Percentiles rank a stretch among this genome's conserved stretches.
These are phyloP conservation scores for Pelargonium myrrhifolium DNA, from an alignment of 441 rosid genomes.

Conservation along the genomic window DNA sequence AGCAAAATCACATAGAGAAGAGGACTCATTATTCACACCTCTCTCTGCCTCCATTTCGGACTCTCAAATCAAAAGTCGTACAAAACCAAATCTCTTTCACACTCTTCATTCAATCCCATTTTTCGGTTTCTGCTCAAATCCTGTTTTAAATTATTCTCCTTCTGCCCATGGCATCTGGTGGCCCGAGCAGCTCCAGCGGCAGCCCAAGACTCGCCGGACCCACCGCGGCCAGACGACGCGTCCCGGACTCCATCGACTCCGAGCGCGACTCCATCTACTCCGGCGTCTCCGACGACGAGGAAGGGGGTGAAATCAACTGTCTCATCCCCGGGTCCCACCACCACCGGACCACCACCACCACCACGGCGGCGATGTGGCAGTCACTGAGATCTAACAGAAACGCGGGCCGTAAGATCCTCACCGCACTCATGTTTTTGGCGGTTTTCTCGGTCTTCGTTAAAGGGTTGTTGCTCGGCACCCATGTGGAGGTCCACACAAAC, in stretches of 20 bases:
- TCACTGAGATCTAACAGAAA: not conserved
- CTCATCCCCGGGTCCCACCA: not conserved
- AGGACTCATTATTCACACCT: not conserved
- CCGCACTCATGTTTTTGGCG: not conserved
- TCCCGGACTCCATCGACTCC: not conserved
- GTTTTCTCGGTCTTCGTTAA: not conserved
- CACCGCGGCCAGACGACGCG: not conserved
- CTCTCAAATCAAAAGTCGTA: not conserved
- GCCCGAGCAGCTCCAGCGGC: not conserved
- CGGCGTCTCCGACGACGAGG: not conserved
- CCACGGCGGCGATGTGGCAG: not conserved
- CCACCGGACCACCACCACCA: not conserved
- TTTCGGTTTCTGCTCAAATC: not conserved
- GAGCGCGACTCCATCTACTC: not conserved
- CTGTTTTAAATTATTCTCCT: not conserved
- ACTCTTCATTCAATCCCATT: not conserved
- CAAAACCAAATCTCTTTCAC: not conserved
- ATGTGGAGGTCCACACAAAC: not conserved
- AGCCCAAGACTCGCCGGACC: constrained; percentile 1
- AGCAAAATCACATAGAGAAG: not conserved
- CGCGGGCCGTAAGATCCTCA: not conserved
- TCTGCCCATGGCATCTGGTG: not conserved
- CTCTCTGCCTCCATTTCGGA: not conserved
- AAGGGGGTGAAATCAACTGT: not conserved
- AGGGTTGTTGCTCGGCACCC: not conserved